Conservation (phyloP, 2,329 filamentous ascomycete genomes). For the Penicillium sp. region DNA sequence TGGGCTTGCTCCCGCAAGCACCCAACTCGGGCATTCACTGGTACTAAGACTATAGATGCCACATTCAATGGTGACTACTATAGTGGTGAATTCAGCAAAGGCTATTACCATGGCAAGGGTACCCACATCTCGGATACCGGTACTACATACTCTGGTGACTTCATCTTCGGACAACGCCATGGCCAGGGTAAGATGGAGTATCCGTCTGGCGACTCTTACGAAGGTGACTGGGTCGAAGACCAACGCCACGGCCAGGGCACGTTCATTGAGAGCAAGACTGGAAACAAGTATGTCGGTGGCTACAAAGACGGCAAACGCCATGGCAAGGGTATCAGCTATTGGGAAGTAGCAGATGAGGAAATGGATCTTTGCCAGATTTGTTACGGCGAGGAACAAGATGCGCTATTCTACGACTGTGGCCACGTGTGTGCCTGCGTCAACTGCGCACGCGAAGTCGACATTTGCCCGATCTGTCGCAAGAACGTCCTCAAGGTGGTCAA, state of each 20-base stretch:
- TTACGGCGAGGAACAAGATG: conserved; percentile 57
- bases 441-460: conserved; percentile 58
- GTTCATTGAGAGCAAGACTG: conserved; percentile 53
- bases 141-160: conserved; percentile 54
- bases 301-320: conserved; percentile 59
- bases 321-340: conserved; percentile 60
- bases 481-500: conserved; percentile 55
- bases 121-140: conserved; percentile 52
- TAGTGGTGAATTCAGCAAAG: conserved; percentile 49
- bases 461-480: conserved; percentile 59
- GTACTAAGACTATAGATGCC: conserved; percentile 48
- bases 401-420: conserved; percentile 60
- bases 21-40: conserved; percentile 41
- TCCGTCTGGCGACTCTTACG: conserved; percentile 49
- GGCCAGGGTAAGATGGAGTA: conserved; percentile 58
- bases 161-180: conserved; percentile 50
- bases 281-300: conserved; percentile 59
- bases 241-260: conserved; percentile 54
- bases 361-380: conserved; percentile 59
- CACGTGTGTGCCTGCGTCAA: conserved; percentile 59
- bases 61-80: conserved; percentile 56
- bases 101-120: conserved; percentile 53
- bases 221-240: conserved; percentile 45
- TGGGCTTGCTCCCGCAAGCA: conserved; percentile 43
- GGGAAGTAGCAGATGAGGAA: conserved; percentile 60